These are phyloP conservation scores for Solanum bulbocastanum DNA, from an alignment of 257 asterid species.

Conservation along the genomic window DNA sequence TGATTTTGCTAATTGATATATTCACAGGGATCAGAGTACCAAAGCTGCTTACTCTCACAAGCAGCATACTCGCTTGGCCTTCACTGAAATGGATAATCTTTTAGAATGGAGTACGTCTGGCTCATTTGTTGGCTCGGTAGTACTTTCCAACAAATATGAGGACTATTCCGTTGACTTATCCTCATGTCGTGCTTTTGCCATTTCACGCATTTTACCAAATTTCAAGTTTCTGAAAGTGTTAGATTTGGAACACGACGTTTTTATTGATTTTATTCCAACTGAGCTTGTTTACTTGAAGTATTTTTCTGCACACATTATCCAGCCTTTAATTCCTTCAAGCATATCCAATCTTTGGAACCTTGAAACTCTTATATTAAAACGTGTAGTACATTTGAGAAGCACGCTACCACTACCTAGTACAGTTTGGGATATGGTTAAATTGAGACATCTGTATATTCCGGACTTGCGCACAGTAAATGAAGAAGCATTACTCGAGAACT, in stretches of 20 bases:
- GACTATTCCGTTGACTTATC: no score
- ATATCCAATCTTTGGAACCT: neutral
- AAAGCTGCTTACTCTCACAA: neutral
- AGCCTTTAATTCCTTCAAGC: neutral
- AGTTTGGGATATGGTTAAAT: neutral
- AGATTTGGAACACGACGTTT: neutral
- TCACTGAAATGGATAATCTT: neutral
- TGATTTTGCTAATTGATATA: neutral
- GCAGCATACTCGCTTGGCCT: neutral
- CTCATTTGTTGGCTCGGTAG: neutral
- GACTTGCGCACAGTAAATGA: neutral
- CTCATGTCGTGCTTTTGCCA: no score
- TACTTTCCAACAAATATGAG: neutral
- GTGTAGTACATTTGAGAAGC: no score
- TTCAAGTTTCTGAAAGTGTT: constrained; percentile 3
- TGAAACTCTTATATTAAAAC: neutral
- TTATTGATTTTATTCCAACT: neutral
- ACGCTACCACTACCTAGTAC: neutral
- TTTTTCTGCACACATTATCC: neutral
- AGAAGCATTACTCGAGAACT: neutral
- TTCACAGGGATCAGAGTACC: neutral
- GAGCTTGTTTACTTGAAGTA: neutral
- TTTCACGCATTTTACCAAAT: neutral
- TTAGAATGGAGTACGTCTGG: neutral
- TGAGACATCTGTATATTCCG: neutral